Base-by-base conservation (phyloP, 129 eudicot species). In the Saposhnikovia divaricata region DNA sequence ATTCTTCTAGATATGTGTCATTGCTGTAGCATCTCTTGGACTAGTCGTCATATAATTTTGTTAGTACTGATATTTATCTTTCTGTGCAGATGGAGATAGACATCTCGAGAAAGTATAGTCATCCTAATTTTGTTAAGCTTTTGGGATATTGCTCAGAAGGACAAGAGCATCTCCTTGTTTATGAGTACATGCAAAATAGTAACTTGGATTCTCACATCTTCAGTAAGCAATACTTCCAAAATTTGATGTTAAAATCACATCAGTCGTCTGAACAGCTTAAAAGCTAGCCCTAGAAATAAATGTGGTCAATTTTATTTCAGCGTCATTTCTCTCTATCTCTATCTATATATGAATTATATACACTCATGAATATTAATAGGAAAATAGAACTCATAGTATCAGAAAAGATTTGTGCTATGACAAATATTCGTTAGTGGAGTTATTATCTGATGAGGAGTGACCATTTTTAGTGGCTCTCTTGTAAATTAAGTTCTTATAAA, bases 81-180 rank as follows among this genome's bases (percentile, higher is more conserved):
- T 65, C 81, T 50, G 66, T 84, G 86, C 88, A 87, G 90, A 37
- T 77, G 15, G 90, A 85, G 80, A 82, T 84, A 73, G 46, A 77
- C 27, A 37, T 87, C 72, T 82, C 81, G 66, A 78, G 83, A 79
- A 55, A 45, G 74, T 40, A 84, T 68, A 78, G 71, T 37, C 86
- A 87, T 74, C 86, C 90, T 23, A 84, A 85, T 82, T 15, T 87
- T 75, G 53, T 78, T 21, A 70, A 78, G 59, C 82, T 87, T 63
- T 42, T 87, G 50, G 90, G 90, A 55, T 87, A 82, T 72, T 87
- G 88, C 83, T 47, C 72, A 46, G 81, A 87, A 87, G 88, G 70
- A 61, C 42, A 74, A 18, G 83, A 82, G 4, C 81, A 50, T 31
- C 83, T 85, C 73, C 88, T 85, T 42, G 85, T 85, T 37, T 87